Percentiles rank a stretch among this genome's conserved stretches.
phyloP scores from a whole-genome alignment of 164 flowering plant species.

The Umbellularia californica region DNA sequence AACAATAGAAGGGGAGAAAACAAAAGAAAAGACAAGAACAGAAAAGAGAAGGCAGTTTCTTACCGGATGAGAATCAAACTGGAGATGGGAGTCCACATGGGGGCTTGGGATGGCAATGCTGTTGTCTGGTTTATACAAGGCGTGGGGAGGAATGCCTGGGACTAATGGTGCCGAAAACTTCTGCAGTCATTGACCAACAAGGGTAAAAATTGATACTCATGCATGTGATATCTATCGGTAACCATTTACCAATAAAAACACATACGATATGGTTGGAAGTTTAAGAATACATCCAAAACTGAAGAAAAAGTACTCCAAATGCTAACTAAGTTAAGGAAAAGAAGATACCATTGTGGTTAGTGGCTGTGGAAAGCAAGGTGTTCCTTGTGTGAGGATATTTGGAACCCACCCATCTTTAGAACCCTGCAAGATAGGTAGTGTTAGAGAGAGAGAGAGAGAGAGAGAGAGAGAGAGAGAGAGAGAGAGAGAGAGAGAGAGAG shows the following conservation, averaged over 20 bases:
- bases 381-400: slow-evolving; percentile 44
- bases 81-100: slow-evolving; percentile 28
- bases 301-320: neutral
- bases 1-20: neutral
- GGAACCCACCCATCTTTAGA: slow-evolving; percentile 29
- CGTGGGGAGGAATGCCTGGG: slow-evolving; percentile 53
- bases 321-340: neutral
- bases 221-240: neutral
- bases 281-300: neutral
- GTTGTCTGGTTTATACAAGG: slow-evolving; percentile 48
- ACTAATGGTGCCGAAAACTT: slow-evolving; percentile 45
- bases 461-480: slow-evolving; percentile 5
- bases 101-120: slow-evolving; percentile 25
- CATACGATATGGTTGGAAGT: neutral
- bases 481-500: neutral
- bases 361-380: slow-evolving; percentile 58
- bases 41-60: neutral
- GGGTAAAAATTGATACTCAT: neutral
- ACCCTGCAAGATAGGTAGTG: neutral
- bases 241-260: neutral
- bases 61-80: slow-evolving; percentile 58
- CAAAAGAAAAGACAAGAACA: neutral
- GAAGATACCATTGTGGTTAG: slow-evolving; percentile 36
- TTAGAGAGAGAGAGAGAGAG: neutral
- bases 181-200: slow-evolving; percentile 29